Evolutionary conservation across 768 basidiomycete species (phyloP), one percentile per base, ranked within the genome.

Genomic region (Naganishia kalamii): DNA sequence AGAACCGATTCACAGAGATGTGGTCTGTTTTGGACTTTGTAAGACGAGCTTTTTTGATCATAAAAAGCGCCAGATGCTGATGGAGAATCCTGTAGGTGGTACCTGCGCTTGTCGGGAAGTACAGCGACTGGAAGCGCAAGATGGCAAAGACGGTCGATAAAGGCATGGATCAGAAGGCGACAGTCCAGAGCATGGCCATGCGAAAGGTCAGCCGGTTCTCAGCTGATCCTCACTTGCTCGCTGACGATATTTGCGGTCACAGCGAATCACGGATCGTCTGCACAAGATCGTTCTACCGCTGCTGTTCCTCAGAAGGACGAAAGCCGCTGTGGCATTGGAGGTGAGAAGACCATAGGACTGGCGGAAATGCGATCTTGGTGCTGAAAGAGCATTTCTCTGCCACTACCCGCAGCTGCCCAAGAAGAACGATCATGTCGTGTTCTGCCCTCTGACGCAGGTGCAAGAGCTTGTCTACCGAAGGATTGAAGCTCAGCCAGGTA

Each of bases 11-110:
- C 73, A 83, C 84, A 46, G 94, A 98, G 75, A 81, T 97, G 70
- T 93, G 91, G 88, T 89, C 90, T 0, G 86, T 99, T 35, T 79
- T 97, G 33, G 86, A 94, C 73, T 97, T 91, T 88, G 87, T 88
- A n/a, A 88, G 76, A 15, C 37, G 33, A 33, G 7, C 27, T 27
- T 27, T n/a, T n/a, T 17, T 32, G 41, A 40, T 60, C 13, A 40
- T 50, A 19, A 57, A 64, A 33, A 27, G 17, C 32, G 25, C 4
- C 49, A 71, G 73, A 71, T 71, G 51, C 8, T 52, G 32, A 11
- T 4, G 5, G 1, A 41, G n/a, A n/a, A n/a, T n/a, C n/a, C n/a
- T n/a, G n/a, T 23, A 57, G 54, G 54, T 57, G 11, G 69, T 87
- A 66, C 91, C 92, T 0, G 89, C 87, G 0, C 80, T 80, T 27